These are phyloP conservation scores for Solanum pimpinellifolium DNA, from an alignment of 257 asterid genomes.

Conservation along the genomic window DNA sequence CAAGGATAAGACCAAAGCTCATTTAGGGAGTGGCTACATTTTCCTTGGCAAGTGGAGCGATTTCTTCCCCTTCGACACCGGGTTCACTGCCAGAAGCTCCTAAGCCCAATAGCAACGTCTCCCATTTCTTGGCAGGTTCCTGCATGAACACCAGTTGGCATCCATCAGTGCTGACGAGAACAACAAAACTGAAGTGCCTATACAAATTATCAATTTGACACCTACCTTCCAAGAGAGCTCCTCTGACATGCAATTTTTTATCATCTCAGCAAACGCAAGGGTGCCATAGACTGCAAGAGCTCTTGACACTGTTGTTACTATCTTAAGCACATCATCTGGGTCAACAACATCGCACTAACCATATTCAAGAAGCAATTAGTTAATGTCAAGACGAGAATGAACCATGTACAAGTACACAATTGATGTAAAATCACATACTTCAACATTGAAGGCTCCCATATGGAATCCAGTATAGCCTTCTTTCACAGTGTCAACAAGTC, in stretches of 20 bases:
- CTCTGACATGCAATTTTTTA: slow-evolving; percentile 72
- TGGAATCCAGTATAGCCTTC: slow-evolving; percentile 93
- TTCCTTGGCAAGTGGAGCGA: slow-evolving; percentile 81
- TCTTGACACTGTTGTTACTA: slow-evolving; percentile 42
- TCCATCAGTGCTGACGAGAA: neutral
- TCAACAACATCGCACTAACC: slow-evolving; percentile 66
- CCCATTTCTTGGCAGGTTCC: slow-evolving; percentile 97
- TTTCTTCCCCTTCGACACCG: slow-evolving; percentile 71
- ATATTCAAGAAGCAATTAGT: neutral
- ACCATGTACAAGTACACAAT: neutral
- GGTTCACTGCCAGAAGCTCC: slow-evolving; percentile 61
- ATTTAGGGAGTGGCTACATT: slow-evolving; percentile 73
- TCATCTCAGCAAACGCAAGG: slow-evolving; percentile 53
- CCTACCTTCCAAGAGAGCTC: slow-evolving; percentile 97
- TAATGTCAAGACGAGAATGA: neutral
- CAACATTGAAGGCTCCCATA: slow-evolving; percentile 82
- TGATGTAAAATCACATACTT: slow-evolving; percentile 26
- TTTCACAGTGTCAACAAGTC: slow-evolving; percentile 88
- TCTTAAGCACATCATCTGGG: slow-evolving; percentile 60
- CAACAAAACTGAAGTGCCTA: neutral
- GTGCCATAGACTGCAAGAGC: slow-evolving; percentile 59
- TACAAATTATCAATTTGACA: neutral
- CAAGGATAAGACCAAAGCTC: neutral
- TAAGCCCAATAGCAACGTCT: slow-evolving; percentile 44
- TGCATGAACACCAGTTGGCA: slow-evolving; percentile 4